Evolutionary conservation across 1,284 basidiomycete genomes (phyloP), one percentile per base, ranked within the genome.

Genomic region (Tausonia pullulans): DNA sequence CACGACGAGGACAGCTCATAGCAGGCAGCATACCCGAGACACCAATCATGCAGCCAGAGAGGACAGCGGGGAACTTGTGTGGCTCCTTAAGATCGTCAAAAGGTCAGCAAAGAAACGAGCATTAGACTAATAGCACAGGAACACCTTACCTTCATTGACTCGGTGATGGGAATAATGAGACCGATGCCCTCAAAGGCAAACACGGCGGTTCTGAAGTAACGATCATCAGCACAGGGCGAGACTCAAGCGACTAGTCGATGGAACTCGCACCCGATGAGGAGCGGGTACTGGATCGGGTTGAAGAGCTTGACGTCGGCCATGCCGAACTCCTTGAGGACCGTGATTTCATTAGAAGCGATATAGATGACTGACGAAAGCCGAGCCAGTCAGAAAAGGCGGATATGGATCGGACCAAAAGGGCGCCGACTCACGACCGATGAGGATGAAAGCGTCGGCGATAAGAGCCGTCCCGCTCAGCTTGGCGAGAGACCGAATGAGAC

Each of bases 131-230:
- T 51, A 5, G 52, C 9, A 54, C 52, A 9, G 5, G 27, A 2
- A 27, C 1, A 27, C 27, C 27, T 27, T 27, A 56, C 54, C 57
- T 73, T 72, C 95, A 99, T 98, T 5, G 91, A 86, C 73, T 99
- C 94, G 7, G 91, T 93, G 71, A 98, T 97, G 10, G 96, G 95
- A 69, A 98, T 92, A 68, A 98, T 80, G 80, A 98, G 79, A 58
- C 96, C 95, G 69, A 98, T 91, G 14, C 95, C 95, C 76, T 98
- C 96, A 70, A 98, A 99, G 0, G 96, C 93, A 75, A 98, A 98
- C 39, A 98, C 95, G 4, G 95, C 95, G 14, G 96, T 98, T 40
- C 91, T 88, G 69, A 62, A 60, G 39, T 40, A 41, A 13, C 50
- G 41, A 10, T 11, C 6, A n/a, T 50, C 8, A 13, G 16, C 39